These are phyloP conservation scores for Massarina eburnea DNA, from an alignment of 2,329 filamentous ascomycete species.

Conservation along the genomic window DNA sequence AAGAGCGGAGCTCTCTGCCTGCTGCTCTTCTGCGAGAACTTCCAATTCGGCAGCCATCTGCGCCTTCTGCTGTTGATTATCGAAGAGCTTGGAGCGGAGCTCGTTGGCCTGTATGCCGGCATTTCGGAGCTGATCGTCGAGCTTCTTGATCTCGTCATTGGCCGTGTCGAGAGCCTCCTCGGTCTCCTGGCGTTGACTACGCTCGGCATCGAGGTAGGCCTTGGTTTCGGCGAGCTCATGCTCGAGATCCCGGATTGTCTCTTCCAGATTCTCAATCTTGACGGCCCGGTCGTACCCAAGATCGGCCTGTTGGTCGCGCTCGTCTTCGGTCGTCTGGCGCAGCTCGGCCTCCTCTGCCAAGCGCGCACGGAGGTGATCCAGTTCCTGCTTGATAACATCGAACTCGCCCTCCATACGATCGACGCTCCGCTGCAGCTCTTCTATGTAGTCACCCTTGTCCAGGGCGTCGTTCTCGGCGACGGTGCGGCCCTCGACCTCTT, in stretches of 20 bases:
- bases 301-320: slow-evolving; percentile 41
- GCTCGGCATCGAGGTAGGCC: slow-evolving; percentile 44
- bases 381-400: slow-evolving; percentile 31
- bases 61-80: slow-evolving; percentile 47
- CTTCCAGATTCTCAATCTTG: slow-evolving; percentile 33
- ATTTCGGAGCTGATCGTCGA: slow-evolving; percentile 44
- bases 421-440: slow-evolving; percentile 43
- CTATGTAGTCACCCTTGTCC: slow-evolving; percentile 43
- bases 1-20: slow-evolving; percentile 42
- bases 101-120: slow-evolving; percentile 51
- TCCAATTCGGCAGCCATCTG: slow-evolving; percentile 42
- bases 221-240: slow-evolving; percentile 42
- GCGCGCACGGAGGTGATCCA: slow-evolving; percentile 37
- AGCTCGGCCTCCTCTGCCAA: slow-evolving; percentile 34
- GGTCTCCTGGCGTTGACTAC: slow-evolving; percentile 46
- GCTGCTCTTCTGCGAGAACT: slow-evolving; percentile 40
- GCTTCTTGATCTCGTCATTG: slow-evolving; percentile 44
- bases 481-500: slow-evolving; percentile 40
- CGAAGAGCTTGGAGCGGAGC: slow-evolving; percentile 51
- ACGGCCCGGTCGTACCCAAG: slow-evolving; percentile 39
- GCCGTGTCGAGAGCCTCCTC: slow-evolving; percentile 48
- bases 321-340: slow-evolving; percentile 39
- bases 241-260: slow-evolving; percentile 42
- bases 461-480: slow-evolving; percentile 43
- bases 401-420: slow-evolving; percentile 41